Conservation (phyloP, 2,329 filamentous ascomycete genomes). For the Akanthomyces muscarius region DNA sequence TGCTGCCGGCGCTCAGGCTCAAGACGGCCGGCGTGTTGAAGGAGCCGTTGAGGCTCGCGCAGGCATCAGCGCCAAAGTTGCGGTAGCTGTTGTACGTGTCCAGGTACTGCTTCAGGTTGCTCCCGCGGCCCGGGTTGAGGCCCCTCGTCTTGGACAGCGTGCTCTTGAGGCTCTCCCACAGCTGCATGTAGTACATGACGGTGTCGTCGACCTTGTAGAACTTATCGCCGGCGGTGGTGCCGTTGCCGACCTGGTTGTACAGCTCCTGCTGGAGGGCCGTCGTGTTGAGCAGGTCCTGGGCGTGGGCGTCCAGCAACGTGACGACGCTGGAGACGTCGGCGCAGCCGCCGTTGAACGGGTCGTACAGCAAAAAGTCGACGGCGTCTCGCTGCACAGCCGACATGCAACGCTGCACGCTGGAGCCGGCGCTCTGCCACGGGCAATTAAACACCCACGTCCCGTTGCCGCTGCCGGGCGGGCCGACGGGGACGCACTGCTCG, state of each 20-base stretch:
- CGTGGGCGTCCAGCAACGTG: slow-evolving; percentile 29
- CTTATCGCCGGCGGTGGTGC: slow-evolving; percentile 15
- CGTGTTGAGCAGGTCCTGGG: slow-evolving; percentile 28
- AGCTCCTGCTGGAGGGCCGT: slow-evolving; percentile 27
- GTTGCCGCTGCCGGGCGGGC: slow-evolving; percentile 24
- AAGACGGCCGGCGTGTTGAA: slow-evolving; percentile 31
- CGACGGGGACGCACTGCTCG: slow-evolving; percentile 28
- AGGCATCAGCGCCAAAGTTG: slow-evolving; percentile 32
- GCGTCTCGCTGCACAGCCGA: slow-evolving; percentile 30
- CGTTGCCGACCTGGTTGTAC: slow-evolving; percentile 24
- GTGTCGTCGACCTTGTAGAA: slow-evolving; percentile 25
- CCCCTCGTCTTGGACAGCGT: slow-evolving; percentile 27
- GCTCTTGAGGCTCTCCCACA: slow-evolving; percentile 31
- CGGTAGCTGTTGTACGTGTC: slow-evolving; percentile 29
- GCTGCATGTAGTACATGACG: slow-evolving; percentile 27
- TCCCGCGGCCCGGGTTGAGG: slow-evolving; percentile 18
- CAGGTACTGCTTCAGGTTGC: slow-evolving; percentile 31
- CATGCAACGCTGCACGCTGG: slow-evolving; percentile 29
- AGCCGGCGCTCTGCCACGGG: slow-evolving; percentile 32
- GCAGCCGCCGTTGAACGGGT: slow-evolving; percentile 35
- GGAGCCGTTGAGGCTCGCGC: slow-evolving; percentile 30
- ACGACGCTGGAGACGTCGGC: slow-evolving; percentile 33
- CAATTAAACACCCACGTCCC: slow-evolving; percentile 36
- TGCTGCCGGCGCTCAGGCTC: slow-evolving; percentile 31
- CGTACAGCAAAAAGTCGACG: slow-evolving; percentile 31